Base-by-base conservation (phyloP, 192 early-diverging fungal species). In the Mortierella hygrophila region DNA sequence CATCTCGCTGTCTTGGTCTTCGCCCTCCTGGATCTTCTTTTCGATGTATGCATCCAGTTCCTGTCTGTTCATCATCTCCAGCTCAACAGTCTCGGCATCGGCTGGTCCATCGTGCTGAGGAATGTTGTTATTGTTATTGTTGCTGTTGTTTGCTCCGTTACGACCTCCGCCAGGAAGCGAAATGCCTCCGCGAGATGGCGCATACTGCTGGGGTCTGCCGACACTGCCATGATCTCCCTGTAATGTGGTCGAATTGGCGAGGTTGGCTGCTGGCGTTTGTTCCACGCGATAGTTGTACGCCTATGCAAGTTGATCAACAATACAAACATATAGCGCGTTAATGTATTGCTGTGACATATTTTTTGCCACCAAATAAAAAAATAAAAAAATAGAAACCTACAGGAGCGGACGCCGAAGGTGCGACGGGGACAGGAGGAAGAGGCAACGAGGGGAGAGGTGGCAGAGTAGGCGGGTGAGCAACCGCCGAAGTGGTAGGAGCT, bases 41-140 rank as follows among this genome's bases (percentile, higher is more conserved):
- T 86, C 84, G 20, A 86, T 72, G 40, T 74, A 86, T 3, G 63
- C 71, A 72, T 86, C 84, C 75, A 86, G 10, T 44, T 86, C 84
- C 60, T 40, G 75, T 23, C 68, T 80, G 44, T 93, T 92, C 76
- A 96, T 94, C 78, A 96, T 94, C 76, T 96, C 93, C 23, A 92
- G 89, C 4, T 95, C 95, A 75, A 94, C 92, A 47, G 77, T 88
- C 41, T 91, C 92, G 21, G 90, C 89, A 77, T 92, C 89, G 13
- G 79, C 80, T 5, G 93, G 91, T 35, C 94, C 95, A 60, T 93
- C 92, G 4, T 89, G 78, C 78, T 94, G 93, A 72, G 96, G 95
- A 70, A 96, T 88, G 70, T 96, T 95, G 60, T 92, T 70, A 7
- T 65, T 69, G 92, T 89, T 88, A 52, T 92, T 46, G 26, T 65